Evolutionary conservation across 768 basidiomycete genomes (phyloP), one percentile per base, ranked within the genome.

Genomic region (Podaxis sp.): DNA sequence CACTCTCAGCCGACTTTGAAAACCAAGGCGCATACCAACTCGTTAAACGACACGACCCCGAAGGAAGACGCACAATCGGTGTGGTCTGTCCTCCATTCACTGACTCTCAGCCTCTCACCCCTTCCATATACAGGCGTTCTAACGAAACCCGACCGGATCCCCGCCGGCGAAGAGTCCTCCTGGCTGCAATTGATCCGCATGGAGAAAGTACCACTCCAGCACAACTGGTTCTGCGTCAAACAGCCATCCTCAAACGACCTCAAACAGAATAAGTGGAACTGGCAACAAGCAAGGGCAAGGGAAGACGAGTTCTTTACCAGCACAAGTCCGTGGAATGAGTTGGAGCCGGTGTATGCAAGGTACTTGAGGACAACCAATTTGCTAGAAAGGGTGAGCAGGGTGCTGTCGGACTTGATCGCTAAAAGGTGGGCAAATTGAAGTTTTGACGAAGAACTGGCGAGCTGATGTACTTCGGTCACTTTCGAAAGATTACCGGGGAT

Each of bases 11-110:
- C 58, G 90, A 93, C 64, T 90, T 89, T 19, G 88, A 92, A 66
- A 93, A 90, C 49, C 90, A 93, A 70, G 87, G 87, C 0, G 90
- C 90, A 0, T 85, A 88, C 63, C 76, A 81, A n/a, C 74, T 93
- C 0, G 84, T 88, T 0, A 87, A 86, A 67, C 55, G 74, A 13
- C 73, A 81, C 54, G 90, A 92, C 64, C 84, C 86, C 0, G 74
- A 83, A 0, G 89, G 90, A 0, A 80, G 79, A 55, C 80, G 89
- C 3, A 93, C 90, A 0, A 87, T 92, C 15, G 90, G 91, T 89
- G 64, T 13, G 80, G n/a, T 26, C 57, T 24, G 0, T 38, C 2
- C 8, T 22, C n/a, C 36, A 12, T 40, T 26, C 49, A 12, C 36
- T 38, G 15, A 24, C 40, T 22, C 3, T 13, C n/a, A 19, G 24